A percentile compares a stretch with the other conserved stretches of the same genome.
phyloP scores from a whole-genome alignment of 371 early-diverging fungal genomes.

The Mucor indicus region DNA sequence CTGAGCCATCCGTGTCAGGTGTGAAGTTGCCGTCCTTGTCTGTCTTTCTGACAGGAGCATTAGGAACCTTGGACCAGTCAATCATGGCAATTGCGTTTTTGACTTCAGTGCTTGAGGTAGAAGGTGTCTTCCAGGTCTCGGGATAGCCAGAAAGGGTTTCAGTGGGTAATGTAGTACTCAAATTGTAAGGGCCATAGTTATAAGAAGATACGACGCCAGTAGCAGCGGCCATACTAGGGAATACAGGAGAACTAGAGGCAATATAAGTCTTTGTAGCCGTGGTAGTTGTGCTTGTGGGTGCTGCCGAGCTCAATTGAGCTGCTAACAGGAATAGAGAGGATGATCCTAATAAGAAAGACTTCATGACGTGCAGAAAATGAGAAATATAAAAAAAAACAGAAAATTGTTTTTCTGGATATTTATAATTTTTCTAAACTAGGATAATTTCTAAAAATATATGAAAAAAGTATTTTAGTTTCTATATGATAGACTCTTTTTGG shows the following conservation, averaged over 20 bases:
- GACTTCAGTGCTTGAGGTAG: slow-evolving; percentile 26
- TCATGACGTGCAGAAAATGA: too few species aligned
- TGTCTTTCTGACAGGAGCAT: slow-evolving; percentile 23
- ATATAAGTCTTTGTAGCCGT: slow-evolving; percentile 4
- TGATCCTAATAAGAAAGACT: too few species aligned
- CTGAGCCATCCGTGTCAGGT: slow-evolving; percentile 14
- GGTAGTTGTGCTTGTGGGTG: background rate
- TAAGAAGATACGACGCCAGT: slow-evolving; percentile 8
- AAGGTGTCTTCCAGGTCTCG: slow-evolving; percentile 30
- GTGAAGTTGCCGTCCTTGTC: slow-evolving; percentile 12
- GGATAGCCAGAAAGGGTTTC: slow-evolving; percentile 25
- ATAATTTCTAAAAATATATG: too few species aligned
- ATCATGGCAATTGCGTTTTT: slow-evolving; percentile 30
- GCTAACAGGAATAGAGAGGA: too few species aligned
- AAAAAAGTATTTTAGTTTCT: too few species aligned
- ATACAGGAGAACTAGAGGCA: slow-evolving; percentile 4
- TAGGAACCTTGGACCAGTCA: slow-evolving; percentile 40
- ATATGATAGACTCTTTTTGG: too few species aligned
- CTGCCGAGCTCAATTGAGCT: too few species aligned
- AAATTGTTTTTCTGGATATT: too few species aligned
- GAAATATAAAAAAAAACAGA: too few species aligned
- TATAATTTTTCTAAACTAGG: too few species aligned
- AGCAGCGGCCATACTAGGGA: slow-evolving; percentile 1
- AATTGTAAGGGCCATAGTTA: slow-evolving; percentile 12
- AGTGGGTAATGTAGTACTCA: slow-evolving; percentile 2